Evolutionary conservation across 2,329 filamentous ascomycete genomes (phyloP).

Genomic region (Diplodia corticola): DNA sequence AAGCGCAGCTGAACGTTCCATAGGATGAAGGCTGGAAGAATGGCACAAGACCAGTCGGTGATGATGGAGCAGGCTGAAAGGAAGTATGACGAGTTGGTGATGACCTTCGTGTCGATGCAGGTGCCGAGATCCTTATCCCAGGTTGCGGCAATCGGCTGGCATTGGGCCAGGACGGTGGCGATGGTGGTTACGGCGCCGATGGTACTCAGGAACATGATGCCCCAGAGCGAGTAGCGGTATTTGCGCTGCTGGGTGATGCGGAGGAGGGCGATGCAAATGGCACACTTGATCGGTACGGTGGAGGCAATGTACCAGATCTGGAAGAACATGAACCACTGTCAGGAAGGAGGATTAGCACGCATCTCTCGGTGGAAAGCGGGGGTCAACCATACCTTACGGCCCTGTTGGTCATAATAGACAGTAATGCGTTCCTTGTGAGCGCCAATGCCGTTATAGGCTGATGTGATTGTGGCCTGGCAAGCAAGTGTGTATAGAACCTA

Average conservation of each 20-base stretch:
- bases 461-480: background rate
- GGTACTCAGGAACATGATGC: background rate
- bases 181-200: background rate
- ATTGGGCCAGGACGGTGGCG: constrained; percentile 18
- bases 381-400: background rate
- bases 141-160: constrained; percentile 23
- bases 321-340: constrained; percentile 13
- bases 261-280: constrained; percentile 14
- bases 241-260: constrained; percentile 4
- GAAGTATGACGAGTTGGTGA: constrained; percentile 38
- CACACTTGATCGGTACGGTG: constrained; percentile 12
- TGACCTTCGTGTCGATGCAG: constrained; percentile 13
- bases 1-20: constrained; percentile 47
- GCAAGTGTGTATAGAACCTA: constrained; percentile 6
- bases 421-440: background rate
- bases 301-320: background rate
- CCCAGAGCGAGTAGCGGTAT: constrained; percentile 6
- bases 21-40: constrained; percentile 39
- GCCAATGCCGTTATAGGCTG: background rate
- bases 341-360: background rate
- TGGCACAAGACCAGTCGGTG: constrained; percentile 34
- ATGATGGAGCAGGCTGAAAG: constrained; percentile 38
- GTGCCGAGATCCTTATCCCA: constrained; percentile 21
- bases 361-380: background rate
- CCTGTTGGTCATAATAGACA: background rate